Percentiles rank a stretch among this genome's conserved stretches.
These are phyloP conservation scores for Pseudognaphalium luteoalbum DNA, from an alignment of 129 eudicot genomes.

Conservation along the genomic window DNA sequence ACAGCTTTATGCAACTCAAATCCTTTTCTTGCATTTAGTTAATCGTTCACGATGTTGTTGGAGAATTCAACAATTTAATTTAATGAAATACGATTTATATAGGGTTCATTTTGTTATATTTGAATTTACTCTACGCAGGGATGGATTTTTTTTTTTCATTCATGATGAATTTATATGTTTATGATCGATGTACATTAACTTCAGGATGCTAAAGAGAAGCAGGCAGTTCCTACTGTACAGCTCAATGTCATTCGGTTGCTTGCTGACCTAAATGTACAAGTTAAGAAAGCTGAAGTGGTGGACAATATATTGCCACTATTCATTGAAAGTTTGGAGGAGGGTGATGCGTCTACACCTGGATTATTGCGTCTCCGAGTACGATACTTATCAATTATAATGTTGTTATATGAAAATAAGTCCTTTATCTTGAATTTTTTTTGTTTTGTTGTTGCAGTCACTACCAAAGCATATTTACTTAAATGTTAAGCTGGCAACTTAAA, in stretches of 20 bases:
- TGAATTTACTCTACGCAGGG: neutral
- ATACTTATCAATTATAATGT: constrained; percentile 21
- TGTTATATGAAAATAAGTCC: constrained; percentile 20
- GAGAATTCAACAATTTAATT: neutral
- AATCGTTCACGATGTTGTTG: neutral
- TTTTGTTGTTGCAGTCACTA: constrained; percentile 11
- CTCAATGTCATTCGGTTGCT: constrained; percentile 82
- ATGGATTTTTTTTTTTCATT: neutral
- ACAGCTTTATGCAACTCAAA: neutral
- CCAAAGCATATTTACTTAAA: neutral
- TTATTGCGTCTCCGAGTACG: constrained; percentile 86
- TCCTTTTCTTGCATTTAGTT: neutral
- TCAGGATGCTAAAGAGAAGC: constrained; percentile 85
- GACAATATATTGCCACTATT: constrained; percentile 83
- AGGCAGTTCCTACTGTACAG: constrained; percentile 66
- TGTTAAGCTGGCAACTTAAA: neutral
- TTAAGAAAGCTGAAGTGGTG: constrained; percentile 84
- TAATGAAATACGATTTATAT: neutral
- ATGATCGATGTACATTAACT: constrained; percentile 21
- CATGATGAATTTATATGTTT: neutral
- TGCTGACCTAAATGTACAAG: constrained; percentile 72
- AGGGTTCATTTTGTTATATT: constrained; percentile 1
- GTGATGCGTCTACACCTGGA: constrained; percentile 96
- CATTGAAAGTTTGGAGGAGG: constrained; percentile 94
- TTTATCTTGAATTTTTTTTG: neutral